These are phyloP conservation scores for Candida nemodendra DNA, from an alignment of 805 yeast species.

Conservation along the genomic window DNA sequence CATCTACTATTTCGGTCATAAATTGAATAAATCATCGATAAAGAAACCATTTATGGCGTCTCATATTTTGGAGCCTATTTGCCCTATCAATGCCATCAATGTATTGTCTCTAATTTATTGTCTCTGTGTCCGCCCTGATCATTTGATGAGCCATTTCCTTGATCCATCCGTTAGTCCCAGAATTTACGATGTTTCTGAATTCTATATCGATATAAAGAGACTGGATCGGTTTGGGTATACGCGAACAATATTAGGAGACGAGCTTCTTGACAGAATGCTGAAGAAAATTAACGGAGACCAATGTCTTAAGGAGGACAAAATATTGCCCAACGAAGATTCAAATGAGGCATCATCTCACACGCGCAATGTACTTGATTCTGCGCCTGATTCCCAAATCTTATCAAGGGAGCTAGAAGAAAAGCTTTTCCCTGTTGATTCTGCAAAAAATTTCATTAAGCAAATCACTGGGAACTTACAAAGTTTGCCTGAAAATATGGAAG, in stretches of 20 bases:
- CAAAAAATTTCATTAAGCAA: conserved; percentile 17
- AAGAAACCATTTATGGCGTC: conserved; percentile 24
- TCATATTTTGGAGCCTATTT: conserved; percentile 26
- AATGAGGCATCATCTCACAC: conserved; percentile 1
- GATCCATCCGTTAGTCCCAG: conserved; percentile 23
- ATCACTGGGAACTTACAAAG: conserved; percentile 18
- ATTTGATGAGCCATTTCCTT: conserved; percentile 20
- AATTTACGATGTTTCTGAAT: conserved; percentile 29
- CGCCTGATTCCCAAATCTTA: neutral
- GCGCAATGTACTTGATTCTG: neutral
- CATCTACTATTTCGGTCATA: conserved; percentile 26
- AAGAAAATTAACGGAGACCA: conserved; percentile 9
- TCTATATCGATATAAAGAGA: conserved; percentile 23
- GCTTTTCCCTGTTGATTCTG: conserved; percentile 17
- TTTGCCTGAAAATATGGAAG: conserved; percentile 24
- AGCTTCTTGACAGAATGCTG: conserved; percentile 20
- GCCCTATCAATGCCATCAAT: conserved; percentile 30
- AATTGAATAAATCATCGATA: conserved; percentile 27
- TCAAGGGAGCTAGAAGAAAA: neutral
- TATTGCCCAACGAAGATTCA: neutral
- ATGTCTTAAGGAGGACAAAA: neutral
- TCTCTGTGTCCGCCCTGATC: conserved; percentile 25
- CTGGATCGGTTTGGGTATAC: conserved; percentile 29
- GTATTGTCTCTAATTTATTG: conserved; percentile 28
- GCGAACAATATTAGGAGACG: conserved; percentile 22